Conservation (phyloP, 768 basidiomycete species). For the Butyriboletus loyo region DNA sequence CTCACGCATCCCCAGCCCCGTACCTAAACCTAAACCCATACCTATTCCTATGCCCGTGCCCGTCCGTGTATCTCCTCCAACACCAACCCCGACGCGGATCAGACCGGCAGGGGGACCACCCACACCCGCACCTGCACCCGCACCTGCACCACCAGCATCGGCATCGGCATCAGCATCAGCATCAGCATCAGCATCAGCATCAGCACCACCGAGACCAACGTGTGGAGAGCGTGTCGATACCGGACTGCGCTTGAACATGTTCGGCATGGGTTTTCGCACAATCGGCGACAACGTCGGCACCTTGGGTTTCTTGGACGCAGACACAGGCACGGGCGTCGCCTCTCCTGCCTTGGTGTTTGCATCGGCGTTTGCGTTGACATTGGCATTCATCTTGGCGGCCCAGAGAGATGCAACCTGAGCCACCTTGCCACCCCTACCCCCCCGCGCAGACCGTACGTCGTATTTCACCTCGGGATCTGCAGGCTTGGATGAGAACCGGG, state of each 20-base stretch:
- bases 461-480: constrained; percentile 59
- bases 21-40: neutral
- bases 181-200: too few relatives aligned
- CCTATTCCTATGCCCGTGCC: neutral
- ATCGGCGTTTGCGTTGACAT: neutral
- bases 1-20: constrained; percentile 16
- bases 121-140: too few relatives aligned
- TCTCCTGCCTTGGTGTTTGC: constrained; percentile 2
- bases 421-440: constrained; percentile 73
- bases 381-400: constrained; percentile 47
- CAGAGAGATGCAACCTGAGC: constrained; percentile 72
- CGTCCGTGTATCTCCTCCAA: neutral
- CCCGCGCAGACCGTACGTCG: constrained; percentile 72
- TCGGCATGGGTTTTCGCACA: constrained; percentile 11
- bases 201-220: neutral
- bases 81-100: neutral
- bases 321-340: neutral
- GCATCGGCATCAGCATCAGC: too few relatives aligned
- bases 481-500: constrained; percentile 33
- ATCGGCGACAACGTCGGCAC: neutral
- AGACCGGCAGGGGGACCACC: neutral
- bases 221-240: neutral
- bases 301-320: constrained; percentile 8
- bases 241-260: constrained; percentile 12
- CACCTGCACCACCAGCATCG: too few relatives aligned